These are phyloP conservation scores for Phytophthora brassicae DNA, from an alignment of 352 stramenopile species.

Conservation along the genomic window DNA sequence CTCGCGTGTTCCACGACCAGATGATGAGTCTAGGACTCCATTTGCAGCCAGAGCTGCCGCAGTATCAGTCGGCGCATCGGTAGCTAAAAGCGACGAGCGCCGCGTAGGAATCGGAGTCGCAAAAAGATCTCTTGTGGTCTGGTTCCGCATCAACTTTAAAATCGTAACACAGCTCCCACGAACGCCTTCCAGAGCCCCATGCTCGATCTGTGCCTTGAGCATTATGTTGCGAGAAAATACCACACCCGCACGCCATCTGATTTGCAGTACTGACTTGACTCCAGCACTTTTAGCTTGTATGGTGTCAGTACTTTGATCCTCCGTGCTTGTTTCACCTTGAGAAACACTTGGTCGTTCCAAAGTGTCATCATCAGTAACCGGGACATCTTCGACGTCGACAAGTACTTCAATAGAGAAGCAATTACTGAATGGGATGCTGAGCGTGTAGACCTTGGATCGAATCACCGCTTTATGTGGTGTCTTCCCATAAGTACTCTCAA, in stretches of 20 bases:
- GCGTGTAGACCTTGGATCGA: conserved; percentile 62
- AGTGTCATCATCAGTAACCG: neutral
- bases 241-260: conserved; percentile 29
- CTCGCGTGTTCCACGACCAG: neutral
- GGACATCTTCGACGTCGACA: conserved; percentile 46
- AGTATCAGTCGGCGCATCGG: conserved; percentile 12
- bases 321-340: neutral
- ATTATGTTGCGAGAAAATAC: conserved; percentile 36
- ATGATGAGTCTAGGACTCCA: conserved; percentile 4
- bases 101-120: neutral
- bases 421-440: conserved; percentile 67
- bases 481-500: conserved; percentile 9
- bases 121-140: conserved; percentile 7
- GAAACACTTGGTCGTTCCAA: conserved; percentile 1
- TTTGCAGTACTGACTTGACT: conserved; percentile 15
- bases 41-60: conserved; percentile 7
- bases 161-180: conserved; percentile 21
- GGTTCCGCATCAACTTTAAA: conserved; percentile 25
- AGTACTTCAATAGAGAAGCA: conserved; percentile 64
- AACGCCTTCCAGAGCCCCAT: conserved; percentile 32
- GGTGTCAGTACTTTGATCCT: neutral
- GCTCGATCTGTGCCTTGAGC: conserved; percentile 33
- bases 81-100: conserved; percentile 19
- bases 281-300: neutral
- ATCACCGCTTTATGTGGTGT: conserved; percentile 41